Percentiles rank a stretch among this genome's conserved stretches.
phyloP scores from a whole-genome alignment of 202 grass and related monocot species.

The Schoenoplectus triqueter region DNA sequence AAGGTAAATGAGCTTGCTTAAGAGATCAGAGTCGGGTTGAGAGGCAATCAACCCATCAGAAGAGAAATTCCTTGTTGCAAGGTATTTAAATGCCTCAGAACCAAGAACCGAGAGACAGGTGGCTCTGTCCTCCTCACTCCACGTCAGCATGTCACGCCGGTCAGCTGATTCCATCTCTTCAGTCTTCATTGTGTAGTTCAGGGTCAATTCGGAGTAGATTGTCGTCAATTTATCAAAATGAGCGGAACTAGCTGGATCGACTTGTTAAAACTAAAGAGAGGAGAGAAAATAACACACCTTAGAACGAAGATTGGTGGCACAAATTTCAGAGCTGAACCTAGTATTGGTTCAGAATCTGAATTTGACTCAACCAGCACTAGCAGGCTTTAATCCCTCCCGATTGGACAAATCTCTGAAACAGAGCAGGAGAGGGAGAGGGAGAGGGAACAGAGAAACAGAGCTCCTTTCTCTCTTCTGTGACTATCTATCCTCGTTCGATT shows the following conservation, averaged over 20 bases:
- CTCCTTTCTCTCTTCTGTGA: slow-evolving; percentile 21
- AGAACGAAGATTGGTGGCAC: slow-evolving; percentile 14
- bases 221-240: slow-evolving; percentile 8
- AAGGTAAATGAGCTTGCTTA: slow-evolving; percentile 82
- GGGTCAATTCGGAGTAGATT: not conserved
- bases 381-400: slow-evolving; percentile 23
- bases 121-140: slow-evolving; percentile 69
- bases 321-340: slow-evolving; percentile 9
- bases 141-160: slow-evolving; percentile 46
- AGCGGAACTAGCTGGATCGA: slow-evolving; percentile 2
- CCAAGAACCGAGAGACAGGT: slow-evolving; percentile 65
- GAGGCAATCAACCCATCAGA: slow-evolving; percentile 69
- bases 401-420: slow-evolving; percentile 30
- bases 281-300: slow-evolving; percentile 11
- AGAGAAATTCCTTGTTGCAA: slow-evolving; percentile 60
- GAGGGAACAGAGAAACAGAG: slow-evolving; percentile 25
- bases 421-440: slow-evolving; percentile 9
- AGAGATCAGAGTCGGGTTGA: slow-evolving; percentile 61
- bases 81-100: slow-evolving; percentile 74
- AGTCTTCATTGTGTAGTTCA: slow-evolving; percentile 56
- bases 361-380: not conserved
- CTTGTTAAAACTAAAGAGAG: slow-evolving; percentile 24
- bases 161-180: slow-evolving; percentile 57
- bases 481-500: slow-evolving; percentile 28
- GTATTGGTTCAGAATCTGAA: slow-evolving; percentile 6